phyloP scores from a whole-genome alignment of 257 asterid species.

The Plantago ovata region DNA sequence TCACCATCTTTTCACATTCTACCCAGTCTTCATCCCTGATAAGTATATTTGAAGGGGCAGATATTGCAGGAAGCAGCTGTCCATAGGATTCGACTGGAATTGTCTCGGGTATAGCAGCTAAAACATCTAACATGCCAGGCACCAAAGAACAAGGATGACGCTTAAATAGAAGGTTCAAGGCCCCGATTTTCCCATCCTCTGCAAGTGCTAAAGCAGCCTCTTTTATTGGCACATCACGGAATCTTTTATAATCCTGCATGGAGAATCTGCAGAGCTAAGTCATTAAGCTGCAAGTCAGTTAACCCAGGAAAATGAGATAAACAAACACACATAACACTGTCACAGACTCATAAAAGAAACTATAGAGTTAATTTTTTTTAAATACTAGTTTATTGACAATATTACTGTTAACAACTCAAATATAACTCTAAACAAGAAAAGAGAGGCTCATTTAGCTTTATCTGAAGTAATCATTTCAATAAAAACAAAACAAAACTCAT shows the following conservation, averaged over 20 bases:
- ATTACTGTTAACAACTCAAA: neutral
- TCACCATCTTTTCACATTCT: slow-evolving; percentile 70
- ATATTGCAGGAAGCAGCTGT: slow-evolving; percentile 86
- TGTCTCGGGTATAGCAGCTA: slow-evolving; percentile 97
- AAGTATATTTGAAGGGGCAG: slow-evolving; percentile 59
- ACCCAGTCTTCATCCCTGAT: slow-evolving; percentile 95
- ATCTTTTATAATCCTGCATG: slow-evolving; percentile 74
- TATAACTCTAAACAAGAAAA: slow-evolving; percentile 16
- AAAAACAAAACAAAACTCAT: too few relatives aligned
- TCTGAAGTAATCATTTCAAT: too few relatives aligned
- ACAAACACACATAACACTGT: neutral
- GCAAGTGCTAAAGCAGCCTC: slow-evolving; percentile 77
- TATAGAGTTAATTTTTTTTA: too few relatives aligned
- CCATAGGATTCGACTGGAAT: slow-evolving; percentile 83
- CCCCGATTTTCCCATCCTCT: slow-evolving; percentile 93
- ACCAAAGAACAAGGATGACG: slow-evolving; percentile 83
- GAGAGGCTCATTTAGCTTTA: slow-evolving; percentile 16
- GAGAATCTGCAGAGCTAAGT: slow-evolving; percentile 87
- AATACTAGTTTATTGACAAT: too few relatives aligned
- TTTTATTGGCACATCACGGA: slow-evolving; percentile 61
- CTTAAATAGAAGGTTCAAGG: slow-evolving; percentile 84
- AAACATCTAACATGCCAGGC: slow-evolving; percentile 76
- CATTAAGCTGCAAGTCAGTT: slow-evolving; percentile 60
- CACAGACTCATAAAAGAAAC: neutral
- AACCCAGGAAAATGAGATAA: slow-evolving; percentile 20